These are phyloP conservation scores for Xenoacremonium recifei DNA, from an alignment of 2,329 filamentous ascomycete species.

Conservation along the genomic window DNA sequence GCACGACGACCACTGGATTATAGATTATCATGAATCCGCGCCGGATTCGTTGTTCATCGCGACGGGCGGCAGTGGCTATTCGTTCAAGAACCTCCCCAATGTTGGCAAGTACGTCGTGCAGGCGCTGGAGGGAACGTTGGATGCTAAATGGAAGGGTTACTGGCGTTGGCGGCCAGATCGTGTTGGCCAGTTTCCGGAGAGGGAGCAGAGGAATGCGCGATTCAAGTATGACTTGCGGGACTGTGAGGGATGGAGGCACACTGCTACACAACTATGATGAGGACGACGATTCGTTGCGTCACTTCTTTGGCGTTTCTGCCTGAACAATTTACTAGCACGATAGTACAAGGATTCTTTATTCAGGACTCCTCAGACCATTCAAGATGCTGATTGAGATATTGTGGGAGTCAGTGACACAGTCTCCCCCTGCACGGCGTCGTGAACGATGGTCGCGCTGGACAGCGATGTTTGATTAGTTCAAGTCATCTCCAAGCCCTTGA, in stretches of 20 bases:
- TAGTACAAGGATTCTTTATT: conserved; percentile 1
- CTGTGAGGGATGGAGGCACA: not conserved
- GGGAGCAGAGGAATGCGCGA: not conserved
- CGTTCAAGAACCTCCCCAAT: not conserved
- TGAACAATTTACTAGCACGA: conserved; percentile 1
- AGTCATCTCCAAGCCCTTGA: too few species aligned
- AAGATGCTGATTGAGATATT: conserved; percentile 4
- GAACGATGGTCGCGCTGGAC: conserved; percentile 12
- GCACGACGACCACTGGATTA: not conserved
- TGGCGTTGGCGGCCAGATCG: not conserved
- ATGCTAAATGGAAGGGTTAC: not conserved
- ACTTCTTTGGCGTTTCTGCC: not conserved
- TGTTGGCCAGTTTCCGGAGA: not conserved
- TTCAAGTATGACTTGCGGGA: not conserved
- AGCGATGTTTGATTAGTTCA: too few species aligned
- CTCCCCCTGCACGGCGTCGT: conserved; percentile 11
- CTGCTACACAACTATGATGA: not conserved
- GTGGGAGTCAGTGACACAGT: conserved; percentile 3
- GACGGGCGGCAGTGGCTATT: not conserved
- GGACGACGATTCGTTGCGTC: not conserved
- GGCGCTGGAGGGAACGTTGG: not conserved
- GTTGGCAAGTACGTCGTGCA: not conserved
- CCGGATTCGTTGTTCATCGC: not conserved
- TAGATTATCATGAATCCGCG: not conserved
- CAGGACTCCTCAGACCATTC: not conserved